A percentile compares a stretch with the other conserved stretches of the same genome.
Evolutionary conservation across 352 stramenopile genomes (phyloP).

Genomic region (Pythium aphanidermatum): DNA sequence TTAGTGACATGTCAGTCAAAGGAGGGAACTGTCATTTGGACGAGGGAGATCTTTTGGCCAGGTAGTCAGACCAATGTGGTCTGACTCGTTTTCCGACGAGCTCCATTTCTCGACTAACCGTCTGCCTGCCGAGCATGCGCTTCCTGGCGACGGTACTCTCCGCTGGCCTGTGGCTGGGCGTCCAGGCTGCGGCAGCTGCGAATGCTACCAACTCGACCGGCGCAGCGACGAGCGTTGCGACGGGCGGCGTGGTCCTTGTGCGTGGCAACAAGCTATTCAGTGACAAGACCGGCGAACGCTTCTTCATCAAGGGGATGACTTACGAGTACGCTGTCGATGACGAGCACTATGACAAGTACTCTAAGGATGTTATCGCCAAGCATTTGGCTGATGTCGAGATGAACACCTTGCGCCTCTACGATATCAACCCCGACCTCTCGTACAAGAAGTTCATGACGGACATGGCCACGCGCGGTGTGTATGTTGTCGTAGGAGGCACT

Average conservation of each 20-base stretch:
- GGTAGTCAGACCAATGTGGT: too few relatives aligned
- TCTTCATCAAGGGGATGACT: conserved; percentile 87
- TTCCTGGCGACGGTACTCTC: too few relatives aligned
- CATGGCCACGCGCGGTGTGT: conserved; percentile 72
- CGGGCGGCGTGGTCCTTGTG: conserved; percentile 56
- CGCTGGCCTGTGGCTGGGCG: too few relatives aligned
- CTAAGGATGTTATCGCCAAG: conserved; percentile 62
- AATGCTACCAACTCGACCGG: conserved; percentile 5
- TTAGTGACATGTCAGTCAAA: background rate
- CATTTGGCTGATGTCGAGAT: conserved; percentile 66
- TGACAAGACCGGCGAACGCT: conserved; percentile 67
- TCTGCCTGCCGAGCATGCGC: too few relatives aligned
- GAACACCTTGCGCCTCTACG: conserved; percentile 85
- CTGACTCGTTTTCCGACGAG: too few relatives aligned
- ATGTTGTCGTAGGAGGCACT: conserved; percentile 77
- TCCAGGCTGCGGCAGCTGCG: background rate
- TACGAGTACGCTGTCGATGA: conserved; percentile 87
- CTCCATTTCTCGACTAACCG: too few relatives aligned
- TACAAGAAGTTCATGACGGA: conserved; percentile 86
- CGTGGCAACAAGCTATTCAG: conserved; percentile 88
- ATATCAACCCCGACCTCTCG: conserved; percentile 79
- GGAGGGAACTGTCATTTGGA: background rate
- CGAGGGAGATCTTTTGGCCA: too few relatives aligned
- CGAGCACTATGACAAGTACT: conserved; percentile 85
- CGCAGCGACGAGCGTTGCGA: background rate